A percentile compares a stretch with the other conserved stretches of the same genome.
Evolutionary conservation across 768 basidiomycete species (phyloP).

Genomic region (Leccinum boreale): DNA sequence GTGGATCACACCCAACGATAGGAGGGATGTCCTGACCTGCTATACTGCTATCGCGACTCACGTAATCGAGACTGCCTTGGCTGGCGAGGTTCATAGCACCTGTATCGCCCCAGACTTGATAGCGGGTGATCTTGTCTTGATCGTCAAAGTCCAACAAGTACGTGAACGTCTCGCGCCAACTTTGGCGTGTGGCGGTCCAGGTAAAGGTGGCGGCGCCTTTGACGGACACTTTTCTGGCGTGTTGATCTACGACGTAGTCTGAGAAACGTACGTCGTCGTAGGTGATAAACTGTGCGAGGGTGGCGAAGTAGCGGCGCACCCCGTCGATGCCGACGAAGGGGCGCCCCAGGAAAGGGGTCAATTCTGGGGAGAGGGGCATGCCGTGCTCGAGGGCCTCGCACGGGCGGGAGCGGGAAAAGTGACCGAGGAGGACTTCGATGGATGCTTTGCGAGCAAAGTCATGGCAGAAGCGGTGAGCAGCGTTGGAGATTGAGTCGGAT

Average conservation of each 20-base stretch:
- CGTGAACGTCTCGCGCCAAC: conserved; percentile 60
- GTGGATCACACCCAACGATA: neutral
- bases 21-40: neutral
- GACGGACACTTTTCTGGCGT: conserved; percentile 48
- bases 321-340: conserved; percentile 43
- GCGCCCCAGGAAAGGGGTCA: conserved; percentile 62
- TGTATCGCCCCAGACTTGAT: conserved; percentile 70
- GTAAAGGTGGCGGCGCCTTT: conserved; percentile 55
- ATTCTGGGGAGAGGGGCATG: conserved; percentile 37
- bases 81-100: conserved; percentile 61
- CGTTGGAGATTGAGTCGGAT: conserved; percentile 32
- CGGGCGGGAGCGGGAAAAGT: conserved; percentile 47
- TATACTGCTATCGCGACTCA: conserved; percentile 1
- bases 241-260: conserved; percentile 52
- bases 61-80: conserved; percentile 38
- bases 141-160: conserved; percentile 62
- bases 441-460: conserved; percentile 47
- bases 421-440: conserved; percentile 41
- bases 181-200: conserved; percentile 50
- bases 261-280: conserved; percentile 54
- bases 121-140: conserved; percentile 49
- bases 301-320: conserved; percentile 47
- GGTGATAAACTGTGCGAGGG: conserved; percentile 42
- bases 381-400: conserved; percentile 55
- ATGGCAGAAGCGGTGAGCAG: conserved; percentile 48